Percentiles rank a stretch among this genome's conserved stretches.
Evolutionary conservation across 2,329 filamentous ascomycete genomes (phyloP).

Genomic region (Grosmannia serpens): DNA sequence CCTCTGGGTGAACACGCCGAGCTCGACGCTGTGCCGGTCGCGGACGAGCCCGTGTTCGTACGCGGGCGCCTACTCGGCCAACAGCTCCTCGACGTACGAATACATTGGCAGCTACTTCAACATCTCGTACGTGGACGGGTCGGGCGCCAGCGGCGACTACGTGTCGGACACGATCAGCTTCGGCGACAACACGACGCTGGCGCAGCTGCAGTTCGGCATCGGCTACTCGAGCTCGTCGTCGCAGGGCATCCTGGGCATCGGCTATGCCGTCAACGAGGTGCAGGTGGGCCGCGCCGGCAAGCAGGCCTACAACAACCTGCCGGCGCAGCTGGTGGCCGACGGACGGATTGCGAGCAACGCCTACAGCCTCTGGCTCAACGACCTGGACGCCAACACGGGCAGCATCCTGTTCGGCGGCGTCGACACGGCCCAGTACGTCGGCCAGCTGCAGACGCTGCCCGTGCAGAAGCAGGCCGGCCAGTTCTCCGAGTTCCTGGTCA

Average conservation of each 20-base stretch:
- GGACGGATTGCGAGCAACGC: slow-evolving; percentile 54
- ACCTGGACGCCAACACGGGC: slow-evolving; percentile 52
- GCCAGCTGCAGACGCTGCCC: slow-evolving; percentile 54
- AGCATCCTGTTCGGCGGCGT: slow-evolving; percentile 66
- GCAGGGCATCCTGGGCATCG: slow-evolving; percentile 76
- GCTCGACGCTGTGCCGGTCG: slow-evolving; percentile 46
- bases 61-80: slow-evolving; percentile 57
- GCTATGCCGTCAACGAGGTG: slow-evolving; percentile 70
- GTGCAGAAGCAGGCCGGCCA: slow-evolving; percentile 41
- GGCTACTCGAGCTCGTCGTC: slow-evolving; percentile 49
- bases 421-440: slow-evolving; percentile 53
- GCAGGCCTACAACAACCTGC: slow-evolving; percentile 55
- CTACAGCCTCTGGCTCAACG: slow-evolving; percentile 67
- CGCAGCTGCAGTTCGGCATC: slow-evolving; percentile 58
- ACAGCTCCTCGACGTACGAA: slow-evolving; percentile 63
- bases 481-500: slow-evolving; percentile 56
- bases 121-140: slow-evolving; percentile 78
- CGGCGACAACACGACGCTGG: slow-evolving; percentile 32
- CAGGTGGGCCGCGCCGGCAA: slow-evolving; percentile 47
- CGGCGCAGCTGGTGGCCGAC: slow-evolving; percentile 48
- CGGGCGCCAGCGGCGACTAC: slow-evolving; percentile 68
- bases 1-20: slow-evolving; percentile 56
- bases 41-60: slow-evolving; percentile 39
- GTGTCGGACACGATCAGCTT: slow-evolving; percentile 60
- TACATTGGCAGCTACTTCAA: slow-evolving; percentile 70